phyloP scores from a whole-genome alignment of 2,329 filamentous ascomycete genomes.

The Thielaviopsis populi region DNA sequence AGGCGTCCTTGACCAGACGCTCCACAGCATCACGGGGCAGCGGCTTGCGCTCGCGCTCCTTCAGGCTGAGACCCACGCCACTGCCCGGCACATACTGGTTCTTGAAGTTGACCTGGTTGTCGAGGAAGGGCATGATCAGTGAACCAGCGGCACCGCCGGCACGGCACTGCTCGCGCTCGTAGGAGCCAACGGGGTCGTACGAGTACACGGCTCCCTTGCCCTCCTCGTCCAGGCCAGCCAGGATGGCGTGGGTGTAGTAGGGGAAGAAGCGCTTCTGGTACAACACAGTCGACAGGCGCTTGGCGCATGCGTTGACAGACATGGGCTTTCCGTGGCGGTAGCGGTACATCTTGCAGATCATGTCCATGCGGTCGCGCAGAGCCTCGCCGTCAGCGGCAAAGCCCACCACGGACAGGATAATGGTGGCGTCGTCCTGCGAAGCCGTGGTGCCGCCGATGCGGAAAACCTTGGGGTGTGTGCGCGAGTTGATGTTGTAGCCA shows the following conservation, averaged over 20 bases:
- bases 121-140: conserved; percentile 96
- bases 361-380: conserved; percentile 83
- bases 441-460: conserved; percentile 85
- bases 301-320: conserved; percentile 84
- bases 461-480: conserved; percentile 91
- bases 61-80: conserved; percentile 65
- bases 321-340: conserved; percentile 97
- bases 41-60: conserved; percentile 55
- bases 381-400: conserved; percentile 92
- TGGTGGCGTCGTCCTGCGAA: conserved; percentile 67
- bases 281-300: conserved; percentile 85
- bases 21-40: conserved; percentile 62
- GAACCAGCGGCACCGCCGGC: conserved; percentile 84
- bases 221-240: conserved; percentile 87
- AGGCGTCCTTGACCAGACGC: conserved; percentile 86
- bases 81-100: conserved; percentile 90
- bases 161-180: conserved; percentile 91
- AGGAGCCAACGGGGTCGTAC: conserved; percentile 95
- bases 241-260: conserved; percentile 91
- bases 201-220: conserved; percentile 89
- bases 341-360: conserved; percentile 96
- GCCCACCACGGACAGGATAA: conserved; percentile 85
- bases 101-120: conserved; percentile 99
- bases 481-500: conserved; percentile 98
- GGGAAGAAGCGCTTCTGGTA: conserved; percentile 98